Conservation (phyloP, 2,329 filamentous ascomycete species). For the Neonectria neomacrospora region DNA sequence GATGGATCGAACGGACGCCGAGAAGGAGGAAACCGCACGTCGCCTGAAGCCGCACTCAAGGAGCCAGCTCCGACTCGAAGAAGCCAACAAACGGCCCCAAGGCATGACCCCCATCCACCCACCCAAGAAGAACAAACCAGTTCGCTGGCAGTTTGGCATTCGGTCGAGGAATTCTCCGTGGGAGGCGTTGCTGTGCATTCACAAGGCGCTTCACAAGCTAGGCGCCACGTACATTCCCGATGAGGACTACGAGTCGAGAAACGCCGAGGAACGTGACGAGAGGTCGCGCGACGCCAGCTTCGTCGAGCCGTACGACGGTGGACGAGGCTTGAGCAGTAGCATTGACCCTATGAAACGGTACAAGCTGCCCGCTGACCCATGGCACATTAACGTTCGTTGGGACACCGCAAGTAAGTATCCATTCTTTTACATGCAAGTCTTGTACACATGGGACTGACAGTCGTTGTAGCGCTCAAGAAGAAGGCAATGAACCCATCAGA, state of each 20-base stretch:
- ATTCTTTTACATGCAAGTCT: too few species aligned
- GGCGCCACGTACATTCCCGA: conserved; percentile 87
- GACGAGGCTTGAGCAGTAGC: conserved; percentile 52
- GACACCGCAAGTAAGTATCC: conserved; percentile 78
- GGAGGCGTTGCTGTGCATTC: conserved; percentile 94
- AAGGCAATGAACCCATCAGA: conserved; percentile 31
- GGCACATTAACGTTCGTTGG: conserved; percentile 93
- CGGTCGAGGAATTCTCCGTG: conserved; percentile 92
- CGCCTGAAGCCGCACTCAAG: conserved; percentile 88
- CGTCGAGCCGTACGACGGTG: conserved; percentile 51
- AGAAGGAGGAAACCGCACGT: conserved; percentile 83
- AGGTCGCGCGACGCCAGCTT: conserved; percentile 54
- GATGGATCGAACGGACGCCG: conserved; percentile 70
- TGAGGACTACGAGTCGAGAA: conserved; percentile 65
- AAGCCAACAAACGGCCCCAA: conserved; percentile 67
- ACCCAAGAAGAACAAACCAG: conserved; percentile 78
- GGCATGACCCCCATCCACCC: conserved; percentile 72
- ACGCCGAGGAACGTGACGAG: conserved; percentile 55
- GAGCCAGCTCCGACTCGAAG: conserved; percentile 75
- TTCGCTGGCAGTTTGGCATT: conserved; percentile 98
- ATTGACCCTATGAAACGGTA: conserved; percentile 72
- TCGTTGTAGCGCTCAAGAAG: conserved; percentile 50
- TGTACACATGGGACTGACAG: conserved; percentile 26
- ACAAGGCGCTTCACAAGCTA: conserved; percentile 88
- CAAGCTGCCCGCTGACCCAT: conserved; percentile 90